Percentiles rank a stretch among this genome's conserved stretches.
These are phyloP conservation scores for Alternaria brassicae DNA, from an alignment of 2,329 filamentous ascomycete species.

Conservation along the genomic window DNA sequence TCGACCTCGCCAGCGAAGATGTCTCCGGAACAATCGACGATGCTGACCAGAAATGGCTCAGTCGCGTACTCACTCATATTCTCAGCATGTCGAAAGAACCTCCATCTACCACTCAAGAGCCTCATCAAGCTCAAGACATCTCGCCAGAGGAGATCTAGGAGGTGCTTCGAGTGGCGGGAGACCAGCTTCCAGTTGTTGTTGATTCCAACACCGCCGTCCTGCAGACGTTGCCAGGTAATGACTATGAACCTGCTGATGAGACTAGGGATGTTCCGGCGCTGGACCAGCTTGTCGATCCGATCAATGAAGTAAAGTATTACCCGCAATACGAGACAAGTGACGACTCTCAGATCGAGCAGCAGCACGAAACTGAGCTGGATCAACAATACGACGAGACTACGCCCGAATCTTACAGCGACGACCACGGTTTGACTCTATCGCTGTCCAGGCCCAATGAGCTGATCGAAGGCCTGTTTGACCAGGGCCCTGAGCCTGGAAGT, in stretches of 20 bases:
- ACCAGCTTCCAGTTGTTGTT: slow-evolving; percentile 3
- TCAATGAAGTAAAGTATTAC: neutral
- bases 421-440: no score
- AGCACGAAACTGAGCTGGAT: no score
- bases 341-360: neutral
- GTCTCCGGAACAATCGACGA: neutral
- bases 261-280: neutral
- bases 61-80: neutral
- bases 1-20: neutral
- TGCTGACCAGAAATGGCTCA: neutral
- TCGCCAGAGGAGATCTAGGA: slow-evolving; percentile 5
- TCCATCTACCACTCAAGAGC: neutral
- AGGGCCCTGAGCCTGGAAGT: neutral
- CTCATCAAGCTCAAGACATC: neutral
- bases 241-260: neutral
- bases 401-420: neutral
- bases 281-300: neutral
- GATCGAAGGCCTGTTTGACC: neutral
- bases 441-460: neutral
- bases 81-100: neutral
- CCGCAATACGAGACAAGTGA: neutral
- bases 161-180: slow-evolving; percentile 1
- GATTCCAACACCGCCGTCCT: neutral
- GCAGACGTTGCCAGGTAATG: neutral
- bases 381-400: neutral